A percentile compares a stretch with the other conserved stretches of the same genome.
Conservation (phyloP, 768 basidiomycete genomes). For the Nidularia sp. region DNA sequence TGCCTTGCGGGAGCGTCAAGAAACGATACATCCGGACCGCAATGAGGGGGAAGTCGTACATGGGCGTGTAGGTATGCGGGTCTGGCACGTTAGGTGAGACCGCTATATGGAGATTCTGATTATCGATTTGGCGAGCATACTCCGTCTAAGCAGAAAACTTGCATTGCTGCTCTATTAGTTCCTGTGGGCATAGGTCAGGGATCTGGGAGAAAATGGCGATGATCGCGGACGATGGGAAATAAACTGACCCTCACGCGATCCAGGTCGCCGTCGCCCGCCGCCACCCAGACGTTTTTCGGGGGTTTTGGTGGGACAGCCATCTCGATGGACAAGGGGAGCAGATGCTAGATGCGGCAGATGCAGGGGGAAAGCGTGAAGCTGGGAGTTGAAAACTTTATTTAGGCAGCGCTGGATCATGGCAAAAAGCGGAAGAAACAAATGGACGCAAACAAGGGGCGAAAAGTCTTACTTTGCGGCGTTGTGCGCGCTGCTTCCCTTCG, state of each 20-base stretch:
- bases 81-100: constrained; percentile 73
- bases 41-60: constrained; percentile 36
- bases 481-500: background rate
- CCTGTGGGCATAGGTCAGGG: constrained; percentile 26
- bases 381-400: background rate
- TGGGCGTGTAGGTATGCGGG: constrained; percentile 74
- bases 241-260: constrained; percentile 61
- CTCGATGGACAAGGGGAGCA: background rate
- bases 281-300: constrained; percentile 84
- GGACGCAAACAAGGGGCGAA: background rate
- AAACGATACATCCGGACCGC: constrained; percentile 8
- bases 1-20: constrained; percentile 50
- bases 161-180: constrained; percentile 57
- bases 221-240: background rate
- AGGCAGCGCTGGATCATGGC: background rate
- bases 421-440: background rate
- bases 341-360: constrained; percentile 6
- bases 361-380: constrained; percentile 6
- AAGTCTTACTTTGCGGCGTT: background rate
- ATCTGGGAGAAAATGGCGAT: constrained; percentile 4
- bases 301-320: constrained; percentile 12
- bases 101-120: constrained; percentile 36
- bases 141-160: constrained; percentile 25
- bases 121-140: constrained; percentile 17
- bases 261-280: constrained; percentile 87